Conservation (phyloP, 768 basidiomycete species). For the Lactarius quietus region DNA sequence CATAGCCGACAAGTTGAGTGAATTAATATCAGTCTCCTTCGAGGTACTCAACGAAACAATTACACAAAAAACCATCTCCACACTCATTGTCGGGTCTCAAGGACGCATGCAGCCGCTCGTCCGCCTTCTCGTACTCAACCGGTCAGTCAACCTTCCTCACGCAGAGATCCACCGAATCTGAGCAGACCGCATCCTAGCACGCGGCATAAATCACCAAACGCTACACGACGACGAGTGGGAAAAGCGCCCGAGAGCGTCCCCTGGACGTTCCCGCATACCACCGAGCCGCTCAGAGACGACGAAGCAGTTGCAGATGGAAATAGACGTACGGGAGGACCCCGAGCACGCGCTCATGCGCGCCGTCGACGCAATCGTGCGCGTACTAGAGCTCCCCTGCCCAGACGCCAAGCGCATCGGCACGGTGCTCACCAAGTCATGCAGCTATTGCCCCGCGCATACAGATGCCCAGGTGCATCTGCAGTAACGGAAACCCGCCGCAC, state of each 20-base stretch:
- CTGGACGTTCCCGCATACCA: constrained; percentile 64
- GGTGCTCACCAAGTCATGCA: too few species aligned
- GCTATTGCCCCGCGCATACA: too few species aligned
- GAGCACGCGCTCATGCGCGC: constrained; percentile 45
- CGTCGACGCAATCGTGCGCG: too few species aligned
- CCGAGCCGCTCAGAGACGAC: constrained; percentile 54
- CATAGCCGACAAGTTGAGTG: constrained; percentile 81
- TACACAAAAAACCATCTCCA: constrained; percentile 78
- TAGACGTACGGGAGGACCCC: constrained; percentile 54
- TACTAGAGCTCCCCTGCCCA: too few species aligned
- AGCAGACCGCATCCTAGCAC: constrained; percentile 62
- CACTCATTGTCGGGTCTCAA: too few species aligned
- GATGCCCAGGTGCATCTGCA: too few species aligned
- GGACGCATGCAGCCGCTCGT: constrained; percentile 51
- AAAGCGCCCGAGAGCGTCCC: constrained; percentile 82
- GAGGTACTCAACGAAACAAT: constrained; percentile 46
- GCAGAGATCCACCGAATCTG: constrained; percentile 72
- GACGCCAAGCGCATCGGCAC: too few species aligned
- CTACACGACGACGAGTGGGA: constrained; percentile 55
- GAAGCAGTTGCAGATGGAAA: constrained; percentile 74
- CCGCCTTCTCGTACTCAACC: constrained; percentile 78
- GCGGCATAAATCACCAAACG: constrained; percentile 85
- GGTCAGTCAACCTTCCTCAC: constrained; percentile 55
- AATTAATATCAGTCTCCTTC: background rate
- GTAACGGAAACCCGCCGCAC: too few species aligned